Evolutionary conservation across 2,329 filamentous ascomycete species (phyloP), one percentile per base, ranked within the genome.

Genomic region (Alternaria sp.): DNA sequence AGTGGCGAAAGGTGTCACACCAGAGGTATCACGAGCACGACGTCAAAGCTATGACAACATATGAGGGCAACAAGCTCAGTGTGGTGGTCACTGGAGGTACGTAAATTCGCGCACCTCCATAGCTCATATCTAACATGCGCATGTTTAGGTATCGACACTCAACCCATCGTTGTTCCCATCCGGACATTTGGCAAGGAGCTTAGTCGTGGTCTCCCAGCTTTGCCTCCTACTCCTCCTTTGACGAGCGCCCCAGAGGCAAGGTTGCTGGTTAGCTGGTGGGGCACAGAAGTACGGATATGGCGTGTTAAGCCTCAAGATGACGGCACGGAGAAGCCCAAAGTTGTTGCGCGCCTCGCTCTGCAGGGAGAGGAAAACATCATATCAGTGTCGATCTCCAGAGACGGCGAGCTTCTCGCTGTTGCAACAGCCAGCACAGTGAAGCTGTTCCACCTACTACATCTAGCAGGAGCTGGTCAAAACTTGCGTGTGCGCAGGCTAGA

Each of bases 41-140:
- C 80, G 93, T 98, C 70, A 98, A 98, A 80, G 87, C 92, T 1
- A 91, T 98, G 87, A 91, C 93, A 33, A 88, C 91, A 0, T 98
- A 94, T 65, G 95, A 99, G 77, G 89, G 89, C 51, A 88, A 86
- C 50, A 87, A 87, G 49, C 86, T 97, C 72, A 98, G 92, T 71
- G 88, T 98, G 54, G 83, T 97, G 10, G 91, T 96, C 14, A 96
- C 94, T 63, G 95, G 95, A 85, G 95, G 93, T 91, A 82, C 78
- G 83, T 24, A n/a, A 42, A 42, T 0, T 56, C 34, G 39, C 17
- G 5, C 39, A 46, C 6, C 9, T 17, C 26, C 10, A 14, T 37
- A 17, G 24, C 17, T 9, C 11, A n/a, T 3, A 14, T 36, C 49
- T 62, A 46, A 58, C 33, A 49, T 14, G 33, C 42, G 0, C 42